These are phyloP conservation scores for Clitopilus hobsonii DNA, from an alignment of 768 basidiomycete genomes.

Conservation along the genomic window DNA sequence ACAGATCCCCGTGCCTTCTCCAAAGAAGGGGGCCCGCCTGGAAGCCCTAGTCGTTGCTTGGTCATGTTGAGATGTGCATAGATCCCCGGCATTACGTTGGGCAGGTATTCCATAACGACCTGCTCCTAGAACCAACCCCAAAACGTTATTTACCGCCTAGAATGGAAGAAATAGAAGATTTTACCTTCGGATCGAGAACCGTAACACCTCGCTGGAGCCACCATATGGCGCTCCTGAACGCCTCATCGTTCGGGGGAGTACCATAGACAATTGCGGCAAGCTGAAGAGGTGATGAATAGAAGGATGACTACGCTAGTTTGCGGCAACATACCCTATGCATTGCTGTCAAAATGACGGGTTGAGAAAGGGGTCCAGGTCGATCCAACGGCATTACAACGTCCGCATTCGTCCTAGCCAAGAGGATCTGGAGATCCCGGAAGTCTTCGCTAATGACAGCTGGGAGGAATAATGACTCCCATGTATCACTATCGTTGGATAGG, in stretches of 20 bases:
- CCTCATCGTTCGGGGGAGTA: constrained; percentile 70
- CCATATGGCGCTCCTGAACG: constrained; percentile 80
- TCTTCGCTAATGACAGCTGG: constrained; percentile 76
- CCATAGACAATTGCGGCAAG: constrained; percentile 73
- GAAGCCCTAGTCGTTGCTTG: constrained; percentile 75
- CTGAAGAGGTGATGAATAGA: constrained; percentile 29
- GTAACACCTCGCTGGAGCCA: constrained; percentile 78
- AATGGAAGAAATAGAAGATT: constrained; percentile 14
- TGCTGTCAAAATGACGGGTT: constrained; percentile 79
- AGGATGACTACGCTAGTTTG: background rate
- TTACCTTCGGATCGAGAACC: constrained; percentile 67
- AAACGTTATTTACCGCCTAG: constrained; percentile 6
- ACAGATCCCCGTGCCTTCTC: constrained; percentile 64
- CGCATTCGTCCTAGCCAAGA: constrained; percentile 70
- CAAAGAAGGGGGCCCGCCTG: constrained; percentile 60
- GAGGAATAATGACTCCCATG: constrained; percentile 81
- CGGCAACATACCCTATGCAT: constrained; percentile 57
- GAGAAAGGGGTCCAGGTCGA: constrained; percentile 66
- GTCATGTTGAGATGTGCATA: constrained; percentile 73
- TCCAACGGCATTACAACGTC: constrained; percentile 78
- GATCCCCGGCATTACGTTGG: constrained; percentile 76
- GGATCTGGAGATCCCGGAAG: constrained; percentile 64
- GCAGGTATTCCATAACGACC: constrained; percentile 76
- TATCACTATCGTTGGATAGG: constrained; percentile 9
- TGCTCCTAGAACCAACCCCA: constrained; percentile 52